Conservation (phyloP, 352 stramenopile genomes). For the Phytophthora pluvialis region DNA sequence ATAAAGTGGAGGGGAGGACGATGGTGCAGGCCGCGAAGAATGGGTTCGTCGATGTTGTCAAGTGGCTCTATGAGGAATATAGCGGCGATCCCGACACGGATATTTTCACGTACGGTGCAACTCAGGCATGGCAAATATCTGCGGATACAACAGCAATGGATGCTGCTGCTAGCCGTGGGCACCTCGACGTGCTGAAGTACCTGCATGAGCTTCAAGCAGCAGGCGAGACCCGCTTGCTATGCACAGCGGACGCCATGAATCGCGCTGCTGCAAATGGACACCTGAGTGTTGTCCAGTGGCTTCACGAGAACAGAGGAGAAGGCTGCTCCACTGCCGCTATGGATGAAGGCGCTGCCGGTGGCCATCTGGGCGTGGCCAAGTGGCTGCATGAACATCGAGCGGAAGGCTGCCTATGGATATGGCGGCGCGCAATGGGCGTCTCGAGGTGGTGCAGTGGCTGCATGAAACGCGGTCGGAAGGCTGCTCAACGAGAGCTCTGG, state of each 20-base stretch:
- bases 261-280: slow-evolving; percentile 8
- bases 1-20: not conserved
- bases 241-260: not conserved
- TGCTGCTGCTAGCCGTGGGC: not conserved
- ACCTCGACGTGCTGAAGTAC: slow-evolving; percentile 1
- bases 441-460: slow-evolving; percentile 7
- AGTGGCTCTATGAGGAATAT: slow-evolving; percentile 8
- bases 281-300: slow-evolving; percentile 4
- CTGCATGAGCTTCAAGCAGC: not conserved
- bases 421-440: not conserved
- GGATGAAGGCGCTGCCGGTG: not conserved
- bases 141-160: not conserved
- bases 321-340: not conserved
- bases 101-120: not conserved
- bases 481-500: not conserved
- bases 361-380: slow-evolving; percentile 3
- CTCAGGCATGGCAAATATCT: not conserved
- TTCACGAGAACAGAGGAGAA: not conserved
- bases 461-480: not conserved
- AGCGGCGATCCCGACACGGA: not conserved
- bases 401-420: not conserved
- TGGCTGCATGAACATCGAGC: slow-evolving; percentile 5
- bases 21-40: not conserved
- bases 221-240: not conserved
- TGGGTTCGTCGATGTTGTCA: not conserved